Evolutionary conservation across 768 basidiomycete species (phyloP).

Genomic region (Zangia roseola): DNA sequence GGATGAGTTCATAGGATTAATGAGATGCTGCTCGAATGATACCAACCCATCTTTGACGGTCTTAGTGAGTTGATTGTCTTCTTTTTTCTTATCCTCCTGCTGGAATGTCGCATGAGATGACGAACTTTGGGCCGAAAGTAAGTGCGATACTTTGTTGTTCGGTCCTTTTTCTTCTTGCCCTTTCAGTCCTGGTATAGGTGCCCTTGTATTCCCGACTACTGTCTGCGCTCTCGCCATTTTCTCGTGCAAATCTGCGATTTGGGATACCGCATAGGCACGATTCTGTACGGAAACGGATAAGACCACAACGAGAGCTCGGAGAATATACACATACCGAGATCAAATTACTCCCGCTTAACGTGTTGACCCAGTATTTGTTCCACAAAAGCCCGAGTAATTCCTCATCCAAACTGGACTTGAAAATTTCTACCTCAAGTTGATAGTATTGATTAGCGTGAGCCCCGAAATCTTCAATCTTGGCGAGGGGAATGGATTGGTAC

Average conservation of each 20-base stretch:
- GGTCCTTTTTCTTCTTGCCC: constrained; percentile 44
- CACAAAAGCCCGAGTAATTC: constrained; percentile 87
- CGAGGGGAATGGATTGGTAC: constrained; percentile 94
- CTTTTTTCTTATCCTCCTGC: constrained; percentile 76
- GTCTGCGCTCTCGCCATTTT: constrained; percentile 77
- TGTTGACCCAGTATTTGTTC: constrained; percentile 99
- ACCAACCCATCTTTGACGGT: constrained; percentile 87
- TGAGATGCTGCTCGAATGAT: background rate
- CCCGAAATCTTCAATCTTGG: constrained; percentile 99
- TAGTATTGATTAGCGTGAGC: constrained; percentile 98
- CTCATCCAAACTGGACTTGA: constrained; percentile 88
- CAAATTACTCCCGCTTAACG: constrained; percentile 87
- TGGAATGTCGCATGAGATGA: constrained; percentile 7
- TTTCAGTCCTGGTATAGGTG: constrained; percentile 52
- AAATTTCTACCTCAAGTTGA: constrained; percentile 89
- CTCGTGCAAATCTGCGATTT: constrained; percentile 85
- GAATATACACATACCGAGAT: constrained; percentile 64
- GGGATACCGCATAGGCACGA: constrained; percentile 89
- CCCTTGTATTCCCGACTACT: constrained; percentile 56
- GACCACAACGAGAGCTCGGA: background rate
- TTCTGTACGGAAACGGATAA: constrained; percentile 51
- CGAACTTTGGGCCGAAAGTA: background rate
- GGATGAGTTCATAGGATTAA: background rate
- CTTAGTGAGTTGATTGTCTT: constrained; percentile 84
- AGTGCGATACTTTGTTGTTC: constrained; percentile 39